Evolutionary conservation across 1,139 yeast genomes (phyloP).

Genomic region (Hemisphaericaspora lyxosophila): DNA sequence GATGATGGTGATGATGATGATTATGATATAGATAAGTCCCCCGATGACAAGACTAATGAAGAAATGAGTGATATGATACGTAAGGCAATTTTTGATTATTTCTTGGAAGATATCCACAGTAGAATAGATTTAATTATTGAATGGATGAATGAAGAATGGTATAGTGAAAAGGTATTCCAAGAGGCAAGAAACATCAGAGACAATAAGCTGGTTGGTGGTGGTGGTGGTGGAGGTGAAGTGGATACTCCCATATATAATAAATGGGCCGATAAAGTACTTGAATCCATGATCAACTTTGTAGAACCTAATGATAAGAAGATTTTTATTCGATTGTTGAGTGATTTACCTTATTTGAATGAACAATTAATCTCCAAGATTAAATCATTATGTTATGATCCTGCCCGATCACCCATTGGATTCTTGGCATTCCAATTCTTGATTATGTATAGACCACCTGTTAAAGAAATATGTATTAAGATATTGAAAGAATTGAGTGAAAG

Average conservation of each 20-base stretch:
- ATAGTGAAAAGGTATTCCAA: constrained; percentile 55
- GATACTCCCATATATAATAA: constrained; percentile 52
- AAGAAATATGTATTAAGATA: constrained; percentile 62
- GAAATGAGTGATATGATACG: constrained; percentile 63
- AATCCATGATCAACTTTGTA: constrained; percentile 77
- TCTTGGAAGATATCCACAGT: constrained; percentile 69
- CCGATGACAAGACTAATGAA: constrained; percentile 23
- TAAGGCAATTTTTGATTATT: constrained; percentile 68
- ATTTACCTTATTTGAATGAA: constrained; percentile 71
- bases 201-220: too few relatives aligned
- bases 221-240: constrained; percentile 13
- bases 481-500: constrained; percentile 55
- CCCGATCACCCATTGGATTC: constrained; percentile 75
- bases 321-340: constrained; percentile 80
- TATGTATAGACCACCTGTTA: constrained; percentile 88
- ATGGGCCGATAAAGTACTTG: constrained; percentile 75
- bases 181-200: constrained; percentile 19
- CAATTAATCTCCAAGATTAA: constrained; percentile 62
- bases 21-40: constrained; percentile 21
- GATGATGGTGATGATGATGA: constrained; percentile 22
- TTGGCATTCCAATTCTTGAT: constrained; percentile 77
- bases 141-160: constrained; percentile 98
- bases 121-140: constrained; percentile 78
- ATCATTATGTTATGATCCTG: constrained; percentile 84
- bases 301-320: constrained; percentile 78